Evolutionary conservation across 306 rosid species (phyloP), one percentile per base, ranked within the genome.

Genomic region (Trifolium repens): DNA sequence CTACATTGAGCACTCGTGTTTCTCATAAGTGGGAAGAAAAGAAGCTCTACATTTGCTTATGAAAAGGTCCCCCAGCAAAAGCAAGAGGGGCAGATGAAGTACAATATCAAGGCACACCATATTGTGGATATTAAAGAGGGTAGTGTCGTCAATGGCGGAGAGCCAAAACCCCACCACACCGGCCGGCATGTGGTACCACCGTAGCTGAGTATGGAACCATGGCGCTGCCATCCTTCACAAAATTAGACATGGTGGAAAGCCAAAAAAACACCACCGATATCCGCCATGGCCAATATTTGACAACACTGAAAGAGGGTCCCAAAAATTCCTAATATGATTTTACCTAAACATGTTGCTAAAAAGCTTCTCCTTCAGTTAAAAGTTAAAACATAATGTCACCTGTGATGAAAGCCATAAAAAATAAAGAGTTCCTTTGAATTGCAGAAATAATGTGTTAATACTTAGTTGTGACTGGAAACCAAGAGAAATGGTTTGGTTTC

Each of bases 391-490:
- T 63, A n/a, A 54, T 2, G 46, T 62, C 24, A 27, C 34, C 10
- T 32, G 37, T 75, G 42, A 34, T 53, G 63, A 81, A 81, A 75
- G 50, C 82, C 78, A 67, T 47, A 7, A 72, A 32, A 44, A 76
- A 57, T 65, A 67, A 68, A 61, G 10, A 50, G 26, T 30, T 61
- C 61, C 57, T 73, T 47, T 22, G 3, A 73, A 10, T 24, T 47
- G 74, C 57, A 73, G 10, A 76, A 60, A 22, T 22, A 44, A 4
- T 58, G 8, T 47, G 61, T 59, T 69, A 37, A 69, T 26, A 57
- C 34, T 57, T 57, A 12, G 35, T 57, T 34, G n/a, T n/a, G 27
- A 53, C 8, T 19, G 32, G 60, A 30, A 60, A 30, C 64, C 64
- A 26, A 10, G 16, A 26, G 35, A 58, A 27, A 17, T 30, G 22